A percentile compares a stretch with the other conserved stretches of the same genome.
phyloP scores from a whole-genome alignment of 306 rosid genomes.

The Gillenia trifoliata region DNA sequence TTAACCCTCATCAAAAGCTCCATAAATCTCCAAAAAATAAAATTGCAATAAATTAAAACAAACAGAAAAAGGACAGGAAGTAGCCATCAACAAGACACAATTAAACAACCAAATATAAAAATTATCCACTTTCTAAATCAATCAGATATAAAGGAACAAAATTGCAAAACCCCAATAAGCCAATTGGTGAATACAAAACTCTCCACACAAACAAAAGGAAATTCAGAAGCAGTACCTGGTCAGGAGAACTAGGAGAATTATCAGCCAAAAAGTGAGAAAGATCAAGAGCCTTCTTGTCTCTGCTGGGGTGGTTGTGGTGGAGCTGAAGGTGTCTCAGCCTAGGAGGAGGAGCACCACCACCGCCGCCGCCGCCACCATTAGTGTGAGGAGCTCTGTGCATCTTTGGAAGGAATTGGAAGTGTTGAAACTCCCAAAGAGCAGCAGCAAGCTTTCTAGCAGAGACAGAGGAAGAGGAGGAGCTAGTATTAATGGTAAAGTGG shows the following conservation, averaged over 20 bases:
- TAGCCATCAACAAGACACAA: neutral
- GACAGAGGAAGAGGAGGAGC: neutral
- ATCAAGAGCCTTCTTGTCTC: constrained; percentile 54
- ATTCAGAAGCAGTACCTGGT: constrained; percentile 42
- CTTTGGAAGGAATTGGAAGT: constrained; percentile 37
- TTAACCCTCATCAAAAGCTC: constrained; percentile 3
- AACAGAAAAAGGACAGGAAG: neutral
- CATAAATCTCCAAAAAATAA: neutral
- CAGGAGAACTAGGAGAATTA: constrained; percentile 72
- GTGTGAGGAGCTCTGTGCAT: constrained; percentile 54
- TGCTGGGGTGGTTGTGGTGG: constrained; percentile 29
- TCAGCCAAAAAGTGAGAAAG: constrained; percentile 53
- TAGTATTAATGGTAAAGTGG: neutral
- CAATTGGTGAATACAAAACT: neutral
- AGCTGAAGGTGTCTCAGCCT: constrained; percentile 64
- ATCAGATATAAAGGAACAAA: neutral
- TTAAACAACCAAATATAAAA: neutral
- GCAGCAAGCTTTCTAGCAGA: constrained; percentile 80
- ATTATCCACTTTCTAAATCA: neutral
- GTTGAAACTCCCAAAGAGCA: constrained; percentile 76
- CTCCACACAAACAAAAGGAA: neutral
- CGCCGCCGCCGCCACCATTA: constrained; percentile 32
- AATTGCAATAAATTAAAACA: neutral
- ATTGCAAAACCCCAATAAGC: constrained; percentile 13
- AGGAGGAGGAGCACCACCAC: constrained; percentile 28